These are phyloP conservation scores for Yamadazyma diddensiae DNA, from an alignment of 1,139 yeast species.

Conservation along the genomic window DNA sequence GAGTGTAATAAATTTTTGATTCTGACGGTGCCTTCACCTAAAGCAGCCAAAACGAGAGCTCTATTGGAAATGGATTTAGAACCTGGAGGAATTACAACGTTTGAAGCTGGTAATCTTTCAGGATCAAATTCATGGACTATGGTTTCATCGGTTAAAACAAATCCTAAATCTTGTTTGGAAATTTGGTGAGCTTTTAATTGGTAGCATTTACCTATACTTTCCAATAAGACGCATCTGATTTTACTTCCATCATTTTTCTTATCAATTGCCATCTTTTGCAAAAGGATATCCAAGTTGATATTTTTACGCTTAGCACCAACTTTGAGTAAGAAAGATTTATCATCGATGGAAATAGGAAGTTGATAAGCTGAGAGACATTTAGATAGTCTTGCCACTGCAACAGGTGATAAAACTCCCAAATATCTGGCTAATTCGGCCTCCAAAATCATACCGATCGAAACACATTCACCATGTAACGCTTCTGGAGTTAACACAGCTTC, in stretches of 20 bases:
- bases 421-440: conserved; percentile 95
- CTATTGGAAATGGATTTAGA: conserved; percentile 96
- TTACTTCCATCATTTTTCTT: conserved; percentile 93
- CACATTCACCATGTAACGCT: conserved; percentile 97
- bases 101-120: conserved; percentile 38
- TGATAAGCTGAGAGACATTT: conserved; percentile 84
- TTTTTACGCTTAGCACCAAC: conserved; percentile 59
- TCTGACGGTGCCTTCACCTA: conserved; percentile 81
- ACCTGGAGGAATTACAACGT: conserved; percentile 82
- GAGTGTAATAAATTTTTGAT: conserved; percentile 86
- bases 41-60: conserved; percentile 88
- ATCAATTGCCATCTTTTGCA: conserved; percentile 90
- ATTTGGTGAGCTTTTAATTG: conserved; percentile 87
- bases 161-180: conserved; percentile 73
- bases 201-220: conserved; percentile 82
- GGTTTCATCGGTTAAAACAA: conserved; percentile 82
- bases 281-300: conserved; percentile 68
- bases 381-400: conserved; percentile 86
- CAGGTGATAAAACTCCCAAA: conserved; percentile 83
- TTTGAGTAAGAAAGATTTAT: conserved; percentile 59
- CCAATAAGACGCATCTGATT: conserved; percentile 82
- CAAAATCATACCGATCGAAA: conserved; percentile 86
- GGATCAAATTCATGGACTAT: conserved; percentile 55
- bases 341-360: conserved; percentile 77
- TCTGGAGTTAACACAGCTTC: conserved; percentile 96